Percentiles rank a stretch among this genome's conserved stretches.
Conservation (phyloP, 2,329 filamentous ascomycete genomes). For the Venturia oleaginea region DNA sequence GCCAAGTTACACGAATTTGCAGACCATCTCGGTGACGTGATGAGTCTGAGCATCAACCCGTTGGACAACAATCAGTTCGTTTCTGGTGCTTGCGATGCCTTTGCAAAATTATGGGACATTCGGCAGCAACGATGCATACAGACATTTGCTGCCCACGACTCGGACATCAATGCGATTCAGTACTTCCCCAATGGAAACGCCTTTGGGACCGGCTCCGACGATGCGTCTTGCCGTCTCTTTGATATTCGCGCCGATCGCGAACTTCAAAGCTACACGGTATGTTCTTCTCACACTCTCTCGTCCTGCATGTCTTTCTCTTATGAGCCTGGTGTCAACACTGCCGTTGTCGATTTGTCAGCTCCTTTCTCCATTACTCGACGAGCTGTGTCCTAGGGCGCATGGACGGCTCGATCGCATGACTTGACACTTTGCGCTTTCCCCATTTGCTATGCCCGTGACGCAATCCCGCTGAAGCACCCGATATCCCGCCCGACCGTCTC, state of each 20-base stretch:
- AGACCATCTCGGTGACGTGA: conserved; percentile 95
- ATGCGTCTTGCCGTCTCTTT: conserved; percentile 93
- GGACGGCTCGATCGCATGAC: not conserved
- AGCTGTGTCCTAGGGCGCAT: not conserved
- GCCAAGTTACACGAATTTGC: conserved; percentile 97
- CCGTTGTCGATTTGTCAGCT: not conserved
- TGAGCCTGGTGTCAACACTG: not conserved
- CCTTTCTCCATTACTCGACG: not conserved
- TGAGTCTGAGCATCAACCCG: conserved; percentile 99
- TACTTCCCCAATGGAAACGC: conserved; percentile 99
- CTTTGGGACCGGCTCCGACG: conserved; percentile 94
- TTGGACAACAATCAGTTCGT: conserved; percentile 99
- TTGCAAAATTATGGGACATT: conserved; percentile 98
- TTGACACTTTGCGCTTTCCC: not conserved
- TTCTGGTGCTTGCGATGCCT: conserved; percentile 97
- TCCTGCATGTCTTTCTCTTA: not conserved
- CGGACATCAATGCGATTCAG: conserved; percentile 98
- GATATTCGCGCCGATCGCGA: conserved; percentile 92
- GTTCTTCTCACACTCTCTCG: conserved; percentile 19
- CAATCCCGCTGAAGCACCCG: conserved; percentile 19
- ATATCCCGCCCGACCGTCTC: not conserved
- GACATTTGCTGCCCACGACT: conserved; percentile 97
- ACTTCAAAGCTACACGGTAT: conserved; percentile 58
- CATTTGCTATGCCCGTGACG: conserved; percentile 15
- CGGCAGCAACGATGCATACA: conserved; percentile 96